Evolutionary conservation across 1,284 basidiomycete genomes (phyloP).

Genomic region (Austroboletus niveus): DNA sequence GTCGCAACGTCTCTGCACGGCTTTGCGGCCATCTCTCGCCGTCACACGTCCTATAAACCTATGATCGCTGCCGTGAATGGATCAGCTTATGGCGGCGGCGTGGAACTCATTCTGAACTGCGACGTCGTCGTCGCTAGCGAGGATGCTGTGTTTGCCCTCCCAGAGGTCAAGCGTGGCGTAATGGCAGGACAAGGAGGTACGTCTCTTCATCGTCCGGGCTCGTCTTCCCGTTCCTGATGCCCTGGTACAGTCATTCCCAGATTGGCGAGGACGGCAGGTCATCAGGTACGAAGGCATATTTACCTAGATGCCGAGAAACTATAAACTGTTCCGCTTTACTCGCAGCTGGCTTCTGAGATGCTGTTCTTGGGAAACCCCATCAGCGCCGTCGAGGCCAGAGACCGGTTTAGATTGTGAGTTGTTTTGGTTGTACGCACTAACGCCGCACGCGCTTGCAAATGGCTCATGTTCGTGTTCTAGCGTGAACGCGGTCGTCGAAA

Average conservation of each 20-base stretch:
- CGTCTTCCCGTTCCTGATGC: background rate
- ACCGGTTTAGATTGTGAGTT: slow-evolving; percentile 73
- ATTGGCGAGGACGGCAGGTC: slow-evolving; percentile 57
- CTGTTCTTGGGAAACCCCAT: slow-evolving; percentile 70
- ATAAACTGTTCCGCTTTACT: background rate
- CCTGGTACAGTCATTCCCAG: slow-evolving; percentile 56
- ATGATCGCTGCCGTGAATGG: slow-evolving; percentile 85
- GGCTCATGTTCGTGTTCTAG: slow-evolving; percentile 35
- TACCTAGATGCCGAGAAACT: slow-evolving; percentile 28
- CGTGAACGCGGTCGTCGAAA: slow-evolving; percentile 67
- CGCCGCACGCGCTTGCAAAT: slow-evolving; percentile 7
- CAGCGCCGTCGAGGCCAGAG: slow-evolving; percentile 64
- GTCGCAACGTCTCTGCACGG: slow-evolving; percentile 51
- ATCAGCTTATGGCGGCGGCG: slow-evolving; percentile 77
- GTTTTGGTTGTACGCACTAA: slow-evolving; percentile 13
- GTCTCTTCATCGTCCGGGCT: slow-evolving; percentile 14
- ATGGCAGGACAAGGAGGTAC: slow-evolving; percentile 72
- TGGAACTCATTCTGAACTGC: slow-evolving; percentile 79
- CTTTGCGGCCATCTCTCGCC: slow-evolving; percentile 74
- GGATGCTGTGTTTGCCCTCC: slow-evolving; percentile 72
- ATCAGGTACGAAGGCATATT: slow-evolving; percentile 51
- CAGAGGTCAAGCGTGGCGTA: slow-evolving; percentile 82
- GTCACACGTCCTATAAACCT: slow-evolving; percentile 65
- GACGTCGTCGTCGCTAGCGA: slow-evolving; percentile 79
- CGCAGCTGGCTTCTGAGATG: slow-evolving; percentile 73